phyloP scores from a whole-genome alignment of 225 moss, liverwort and hornwort genomes.

The Pseudisothecium myosuroides region DNA sequence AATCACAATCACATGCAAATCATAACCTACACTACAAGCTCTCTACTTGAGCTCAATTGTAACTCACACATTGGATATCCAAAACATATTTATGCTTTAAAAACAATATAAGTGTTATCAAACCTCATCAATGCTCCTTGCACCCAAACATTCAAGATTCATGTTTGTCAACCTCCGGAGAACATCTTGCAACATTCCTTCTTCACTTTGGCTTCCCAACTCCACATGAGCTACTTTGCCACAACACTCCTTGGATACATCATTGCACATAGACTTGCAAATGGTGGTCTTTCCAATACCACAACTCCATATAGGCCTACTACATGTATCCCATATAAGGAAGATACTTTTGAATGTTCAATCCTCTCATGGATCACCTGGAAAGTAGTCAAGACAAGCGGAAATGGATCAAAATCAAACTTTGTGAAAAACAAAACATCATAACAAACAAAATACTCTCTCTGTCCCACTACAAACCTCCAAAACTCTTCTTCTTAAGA shows the following conservation, averaged over 20 bases:
- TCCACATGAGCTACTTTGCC: background rate
- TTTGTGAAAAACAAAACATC: too few relatives aligned
- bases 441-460: background rate
- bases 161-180: background rate
- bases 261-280: background rate
- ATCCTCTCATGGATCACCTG: background rate
- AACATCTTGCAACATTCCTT: background rate
- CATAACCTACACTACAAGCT: too few relatives aligned
- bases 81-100: too few relatives aligned
- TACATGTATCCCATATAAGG: background rate
- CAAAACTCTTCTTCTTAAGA: too few relatives aligned
- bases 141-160: background rate
- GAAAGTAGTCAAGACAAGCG: accelerated
- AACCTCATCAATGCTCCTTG: background rate
- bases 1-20: too few relatives aligned
- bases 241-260: background rate
- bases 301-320: background rate
- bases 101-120: background rate
- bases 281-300: background rate
- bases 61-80: too few relatives aligned
- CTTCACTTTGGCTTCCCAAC: background rate
- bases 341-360: background rate
- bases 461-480: too few relatives aligned
- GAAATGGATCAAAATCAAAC: background rate
- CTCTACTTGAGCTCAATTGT: too few relatives aligned